These are phyloP conservation scores for Podaxis pistillaris DNA, from an alignment of 768 basidiomycete species.

Conservation along the genomic window DNA sequence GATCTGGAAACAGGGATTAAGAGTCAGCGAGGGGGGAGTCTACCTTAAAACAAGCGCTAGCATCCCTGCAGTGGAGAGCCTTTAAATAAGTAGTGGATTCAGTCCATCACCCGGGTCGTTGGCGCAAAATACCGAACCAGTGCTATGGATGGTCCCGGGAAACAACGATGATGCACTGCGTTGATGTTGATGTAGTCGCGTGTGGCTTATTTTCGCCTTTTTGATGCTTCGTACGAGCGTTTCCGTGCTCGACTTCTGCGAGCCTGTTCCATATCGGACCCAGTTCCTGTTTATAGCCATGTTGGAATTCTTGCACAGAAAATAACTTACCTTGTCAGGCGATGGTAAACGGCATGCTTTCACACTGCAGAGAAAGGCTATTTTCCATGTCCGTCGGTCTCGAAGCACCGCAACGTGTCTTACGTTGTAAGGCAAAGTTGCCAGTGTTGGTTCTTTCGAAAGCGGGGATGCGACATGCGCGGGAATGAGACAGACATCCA, in stretches of 20 bases:
- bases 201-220: neutral
- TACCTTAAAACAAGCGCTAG: neutral
- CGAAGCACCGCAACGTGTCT: neutral
- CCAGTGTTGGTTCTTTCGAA: neutral
- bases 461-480: neutral
- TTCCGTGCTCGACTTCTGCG: neutral
- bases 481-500: neutral
- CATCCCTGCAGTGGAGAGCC: neutral
- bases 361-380: neutral
- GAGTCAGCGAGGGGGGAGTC: neutral
- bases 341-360: no score
- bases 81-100: neutral
- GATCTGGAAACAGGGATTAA: neutral
- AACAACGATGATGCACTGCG: neutral
- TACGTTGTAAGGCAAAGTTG: neutral
- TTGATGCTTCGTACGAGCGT: neutral
- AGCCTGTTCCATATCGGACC: no score
- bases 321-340: no score
- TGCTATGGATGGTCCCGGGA: neutral
- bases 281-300: no score
- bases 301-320: no score
- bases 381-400: neutral
- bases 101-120: neutral
- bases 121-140: neutral
- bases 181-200: neutral